Percentiles rank a stretch among this genome's conserved stretches.
Evolutionary conservation across 495 filamentous ascomycete species (phyloP).

Genomic region (Talaromyces adpressus): DNA sequence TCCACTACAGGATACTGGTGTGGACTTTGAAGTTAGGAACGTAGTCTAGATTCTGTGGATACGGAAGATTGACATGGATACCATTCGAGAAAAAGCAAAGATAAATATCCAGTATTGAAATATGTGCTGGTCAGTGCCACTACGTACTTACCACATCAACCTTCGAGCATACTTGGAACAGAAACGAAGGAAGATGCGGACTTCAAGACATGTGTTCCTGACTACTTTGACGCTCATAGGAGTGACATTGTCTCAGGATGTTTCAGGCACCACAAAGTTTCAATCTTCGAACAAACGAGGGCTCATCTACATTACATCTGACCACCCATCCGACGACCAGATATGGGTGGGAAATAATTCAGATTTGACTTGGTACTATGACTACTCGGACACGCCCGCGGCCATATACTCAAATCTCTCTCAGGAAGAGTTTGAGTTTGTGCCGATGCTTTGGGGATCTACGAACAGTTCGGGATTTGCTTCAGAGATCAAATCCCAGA

Average conservation of each 20-base stretch:
- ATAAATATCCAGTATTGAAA: background rate
- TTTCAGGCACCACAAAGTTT: constrained; percentile 5
- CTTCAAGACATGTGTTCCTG: background rate
- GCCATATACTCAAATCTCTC: constrained; percentile 31
- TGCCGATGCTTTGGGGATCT: constrained; percentile 73
- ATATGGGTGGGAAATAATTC: constrained; percentile 48
- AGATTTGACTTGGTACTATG: constrained; percentile 77
- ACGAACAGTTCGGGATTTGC: constrained; percentile 12
- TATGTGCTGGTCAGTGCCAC: background rate
- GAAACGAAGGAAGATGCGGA: background rate
- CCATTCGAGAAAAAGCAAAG: background rate
- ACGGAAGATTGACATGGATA: background rate
- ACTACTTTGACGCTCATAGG: background rate
- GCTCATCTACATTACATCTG: constrained; percentile 49
- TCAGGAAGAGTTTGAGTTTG: constrained; percentile 50
- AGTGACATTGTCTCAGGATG: background rate
- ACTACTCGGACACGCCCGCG: constrained; percentile 53
- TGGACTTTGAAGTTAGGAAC: background rate
- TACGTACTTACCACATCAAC: background rate
- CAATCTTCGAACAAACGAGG: constrained; percentile 57
- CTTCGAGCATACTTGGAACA: background rate
- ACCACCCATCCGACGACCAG: constrained; percentile 45
- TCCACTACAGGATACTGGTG: background rate
- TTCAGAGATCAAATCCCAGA: constrained; percentile 25
- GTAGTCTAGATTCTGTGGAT: background rate